Percentiles rank a stretch among this genome's conserved stretches.
phyloP scores from a whole-genome alignment of 1,284 basidiomycete species.

The Ganoderma leucocontextum region DNA sequence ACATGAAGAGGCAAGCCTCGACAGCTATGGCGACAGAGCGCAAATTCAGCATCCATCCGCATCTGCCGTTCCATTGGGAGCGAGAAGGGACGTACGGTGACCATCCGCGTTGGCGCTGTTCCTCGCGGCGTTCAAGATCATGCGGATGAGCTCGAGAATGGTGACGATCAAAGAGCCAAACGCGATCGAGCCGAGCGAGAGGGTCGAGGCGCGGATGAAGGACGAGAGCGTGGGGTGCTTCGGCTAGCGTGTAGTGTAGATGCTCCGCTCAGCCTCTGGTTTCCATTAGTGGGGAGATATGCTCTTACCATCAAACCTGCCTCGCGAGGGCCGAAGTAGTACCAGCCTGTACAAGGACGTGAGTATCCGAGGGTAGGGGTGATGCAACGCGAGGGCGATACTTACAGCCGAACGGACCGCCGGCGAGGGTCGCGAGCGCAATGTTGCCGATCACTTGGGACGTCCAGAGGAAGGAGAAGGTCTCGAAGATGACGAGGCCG shows the following conservation, averaged over 20 bases:
- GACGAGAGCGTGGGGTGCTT: conserved; percentile 75
- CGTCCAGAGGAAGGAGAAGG: conserved; percentile 87
- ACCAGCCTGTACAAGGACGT: conserved; percentile 57
- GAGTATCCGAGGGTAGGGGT: not conserved
- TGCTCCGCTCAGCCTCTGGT: not conserved
- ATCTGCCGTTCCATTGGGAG: not conserved
- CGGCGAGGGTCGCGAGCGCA: conserved; percentile 81
- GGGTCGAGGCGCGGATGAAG: conserved; percentile 83
- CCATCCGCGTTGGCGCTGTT: conserved; percentile 79
- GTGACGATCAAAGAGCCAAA: conserved; percentile 93
- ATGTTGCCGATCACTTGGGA: conserved; percentile 85
- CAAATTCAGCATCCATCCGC: not conserved
- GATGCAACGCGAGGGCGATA: conserved; percentile 9
- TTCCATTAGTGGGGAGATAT: not conserved
- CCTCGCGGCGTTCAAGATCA: conserved; percentile 71
- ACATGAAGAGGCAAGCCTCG: conserved; percentile 79
- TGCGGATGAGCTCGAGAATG: conserved; percentile 78
- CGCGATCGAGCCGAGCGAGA: conserved; percentile 89
- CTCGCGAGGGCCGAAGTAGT: conserved; percentile 75
- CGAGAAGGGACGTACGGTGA: conserved; percentile 62
- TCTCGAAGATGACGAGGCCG: conserved; percentile 81
- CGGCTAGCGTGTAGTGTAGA: conserved; percentile 51
- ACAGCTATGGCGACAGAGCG: conserved; percentile 53
- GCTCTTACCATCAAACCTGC: conserved; percentile 65
- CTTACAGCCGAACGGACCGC: conserved; percentile 67